Base-by-base conservation (phyloP, 2,329 filamentous ascomycete species). In the Fusarium lyarnte region DNA sequence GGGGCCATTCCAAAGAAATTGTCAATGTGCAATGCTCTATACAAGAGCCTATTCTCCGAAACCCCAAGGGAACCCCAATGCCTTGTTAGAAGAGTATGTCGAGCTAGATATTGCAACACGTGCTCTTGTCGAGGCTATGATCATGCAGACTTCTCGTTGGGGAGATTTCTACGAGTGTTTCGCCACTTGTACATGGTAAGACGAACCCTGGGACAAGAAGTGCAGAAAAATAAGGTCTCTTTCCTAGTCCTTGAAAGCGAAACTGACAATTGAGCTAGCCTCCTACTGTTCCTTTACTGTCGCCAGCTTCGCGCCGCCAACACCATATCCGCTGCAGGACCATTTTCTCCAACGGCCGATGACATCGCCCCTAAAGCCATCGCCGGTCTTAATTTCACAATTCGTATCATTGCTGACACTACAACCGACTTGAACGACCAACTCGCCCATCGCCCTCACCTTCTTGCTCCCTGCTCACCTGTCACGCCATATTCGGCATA, bases 81-180 rank as follows among this genome's bases (percentile, higher is more conserved):
- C 70, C 69, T 70, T 75, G 23, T 63, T 78, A 23, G 69, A 74
- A 29, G 70, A 79, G n/a, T 81, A 81, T 61, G 70, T 75, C 29
- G 79, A 79, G 42, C 76, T 81, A 13, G 80, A 82, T 59, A 73
- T 79, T 29, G 76, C 77, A 16, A 79, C 79, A 1, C 71, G 80
- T 8, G 61, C 74, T 10, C 68, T 82, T 12, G 78, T 81, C 16
- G 79, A 82, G 47, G 80, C 79, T 41, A 79, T 82, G 73, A 74
- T 82, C 21, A 66, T 77, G 46, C 80, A 81, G 39, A 74, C 77
- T 14, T 78, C 79, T 39, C 74, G 76, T 21, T 80, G 79, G 79
- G 78, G 77, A n/a, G 80, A 81, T 38, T 81, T 80, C 59, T 79
- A 79, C 36, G 80, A 81, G 49, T 79, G 79, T 51, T 81, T 81